Base-by-base conservation (phyloP, 352 stramenopile species). In the Plasmopara muralis region DNA sequence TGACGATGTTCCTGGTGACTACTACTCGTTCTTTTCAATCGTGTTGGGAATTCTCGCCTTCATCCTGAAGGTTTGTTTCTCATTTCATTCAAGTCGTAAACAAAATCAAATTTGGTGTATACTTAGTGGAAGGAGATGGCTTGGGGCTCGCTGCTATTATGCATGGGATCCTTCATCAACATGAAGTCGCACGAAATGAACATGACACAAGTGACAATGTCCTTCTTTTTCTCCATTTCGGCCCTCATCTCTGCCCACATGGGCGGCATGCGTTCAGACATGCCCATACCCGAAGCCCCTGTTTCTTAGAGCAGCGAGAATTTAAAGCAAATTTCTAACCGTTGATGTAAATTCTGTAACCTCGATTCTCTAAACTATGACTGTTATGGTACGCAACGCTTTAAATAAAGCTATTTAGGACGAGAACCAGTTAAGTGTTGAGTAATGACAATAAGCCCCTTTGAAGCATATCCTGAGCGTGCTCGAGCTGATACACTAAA, bases 161-260 rank as follows among this genome's bases (percentile, higher is more conserved):
- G 77, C 50, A 55, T 70, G 28, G 70, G 73, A 18, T 83, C 77
- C 48, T 90, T 87, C 43, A 67, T 60, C 47, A 86, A 83, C 61
- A 74, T 83, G 53, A 73, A 74, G 61, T 69, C 45, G 47, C 56
- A 70, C 33, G 67, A 86, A 25, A 71, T 65, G 65, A 80, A 88
- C 55, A 64, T 77, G 55, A 75, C 70, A 44, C 68, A 85, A 55
- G 62, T 86, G 35, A 77, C 73, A 59, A 83, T 85, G 69, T 78
- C 77, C 44, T 86, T 90, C 66, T 88, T 87, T 67, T 85, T 83
- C 59, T 70, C 79, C 46, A 72, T 70, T 14, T 86, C 72, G 47
- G 71, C 79, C 29, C 72, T 90, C 46, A 76, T 86, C 35, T 73
- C 75, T 37, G 61, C 64, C 47, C 84, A 87, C 70, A 72, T 74